These are phyloP conservation scores for Corchorus olitorius DNA, from an alignment of 345 rosid genomes.

Conservation along the genomic window DNA sequence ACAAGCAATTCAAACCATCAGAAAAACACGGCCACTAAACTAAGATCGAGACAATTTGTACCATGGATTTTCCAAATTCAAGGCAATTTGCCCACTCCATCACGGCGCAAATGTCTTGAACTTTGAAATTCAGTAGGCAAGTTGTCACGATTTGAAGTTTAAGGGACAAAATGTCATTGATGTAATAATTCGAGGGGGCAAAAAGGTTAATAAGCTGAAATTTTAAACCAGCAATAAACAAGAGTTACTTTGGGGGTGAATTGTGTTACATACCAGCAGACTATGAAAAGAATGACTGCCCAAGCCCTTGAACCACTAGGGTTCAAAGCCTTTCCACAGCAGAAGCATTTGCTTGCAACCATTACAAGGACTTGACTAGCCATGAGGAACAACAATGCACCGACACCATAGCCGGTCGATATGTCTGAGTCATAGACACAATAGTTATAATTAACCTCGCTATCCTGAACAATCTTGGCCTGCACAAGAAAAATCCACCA, in stretches of 20 bases:
- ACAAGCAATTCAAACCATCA: conserved; percentile 14
- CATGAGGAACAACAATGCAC: conserved; percentile 77
- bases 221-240: neutral
- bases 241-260: neutral
- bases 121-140: neutral
- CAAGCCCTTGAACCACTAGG: conserved; percentile 91
- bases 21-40: neutral
- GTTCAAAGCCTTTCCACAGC: conserved; percentile 81
- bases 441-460: conserved; percentile 48
- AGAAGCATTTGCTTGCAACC: conserved; percentile 89
- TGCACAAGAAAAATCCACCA: conserved; percentile 28
- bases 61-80: too few relatives aligned
- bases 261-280: conserved; percentile 67
- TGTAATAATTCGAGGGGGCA: too few relatives aligned
- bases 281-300: conserved; percentile 76
- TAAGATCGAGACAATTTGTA: too few relatives aligned
- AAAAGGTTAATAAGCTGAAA: neutral
- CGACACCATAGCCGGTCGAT: conserved; percentile 82
- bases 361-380: conserved; percentile 74
- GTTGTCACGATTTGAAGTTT: too few relatives aligned
- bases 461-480: conserved; percentile 58
- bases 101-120: neutral
- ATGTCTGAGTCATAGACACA: conserved; percentile 90
- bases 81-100: too few relatives aligned
- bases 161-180: too few relatives aligned